A percentile compares a stretch with the other conserved stretches of the same genome.
Evolutionary conservation across 1,284 basidiomycete genomes (phyloP).

Genomic region (Ceratobasidium sp.): DNA sequence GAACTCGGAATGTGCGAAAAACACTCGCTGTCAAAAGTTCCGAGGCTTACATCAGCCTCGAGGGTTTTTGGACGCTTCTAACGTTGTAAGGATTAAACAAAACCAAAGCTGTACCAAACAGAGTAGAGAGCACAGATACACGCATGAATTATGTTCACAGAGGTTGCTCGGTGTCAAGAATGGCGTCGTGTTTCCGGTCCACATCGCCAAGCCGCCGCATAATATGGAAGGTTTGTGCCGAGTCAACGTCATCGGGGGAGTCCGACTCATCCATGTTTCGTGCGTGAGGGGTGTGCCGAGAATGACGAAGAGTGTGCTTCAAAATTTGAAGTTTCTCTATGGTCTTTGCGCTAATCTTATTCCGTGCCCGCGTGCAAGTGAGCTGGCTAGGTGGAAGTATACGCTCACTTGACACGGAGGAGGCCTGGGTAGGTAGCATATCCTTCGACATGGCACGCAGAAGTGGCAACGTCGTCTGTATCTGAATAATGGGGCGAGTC

Average conservation of each 20-base stretch:
- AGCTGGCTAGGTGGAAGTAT: slow-evolving; percentile 24
- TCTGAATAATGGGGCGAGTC: neutral
- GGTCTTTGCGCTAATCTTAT: slow-evolving; percentile 2
- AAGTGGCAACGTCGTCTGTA: neutral
- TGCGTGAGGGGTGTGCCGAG: no score
- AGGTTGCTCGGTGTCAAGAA: neutral
- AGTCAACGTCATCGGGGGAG: neutral
- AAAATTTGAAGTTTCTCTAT: slow-evolving; percentile 28
- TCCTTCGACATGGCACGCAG: neutral
- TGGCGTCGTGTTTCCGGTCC: neutral
- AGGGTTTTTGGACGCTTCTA: no score
- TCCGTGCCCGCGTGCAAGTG: slow-evolving; percentile 32
- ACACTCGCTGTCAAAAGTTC: no score
- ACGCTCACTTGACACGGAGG: slow-evolving; percentile 14
- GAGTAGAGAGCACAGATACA: no score
- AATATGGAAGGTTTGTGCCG: neutral
- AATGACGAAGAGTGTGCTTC: slow-evolving; percentile 14
- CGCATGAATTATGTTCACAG: no score
- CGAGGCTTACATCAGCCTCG: no score
- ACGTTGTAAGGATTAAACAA: no score
- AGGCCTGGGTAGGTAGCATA: slow-evolving; percentile 3
- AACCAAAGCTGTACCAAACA: no score
- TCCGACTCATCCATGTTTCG: neutral
- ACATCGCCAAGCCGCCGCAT: neutral
- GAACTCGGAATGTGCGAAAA: no score